A percentile compares a stretch with the other conserved stretches of the same genome.
phyloP scores from a whole-genome alignment of 805 yeast species.

The Pichia occidentalis region DNA sequence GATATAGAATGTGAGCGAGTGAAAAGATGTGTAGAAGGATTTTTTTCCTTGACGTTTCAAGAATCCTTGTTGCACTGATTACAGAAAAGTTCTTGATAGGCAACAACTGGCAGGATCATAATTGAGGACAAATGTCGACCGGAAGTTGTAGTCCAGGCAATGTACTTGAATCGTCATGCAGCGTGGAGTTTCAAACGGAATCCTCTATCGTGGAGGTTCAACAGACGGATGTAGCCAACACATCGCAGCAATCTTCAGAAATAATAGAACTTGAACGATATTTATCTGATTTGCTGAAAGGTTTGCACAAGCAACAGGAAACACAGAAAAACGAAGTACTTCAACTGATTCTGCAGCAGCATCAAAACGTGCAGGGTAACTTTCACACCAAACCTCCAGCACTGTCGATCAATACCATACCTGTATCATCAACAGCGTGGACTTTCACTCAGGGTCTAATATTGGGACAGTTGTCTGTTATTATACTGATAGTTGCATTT shows the following conservation, averaged over 20 bases:
- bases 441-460: constrained; percentile 74
- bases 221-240: not conserved
- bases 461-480: constrained; percentile 67
- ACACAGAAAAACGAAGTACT: constrained; percentile 9
- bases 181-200: not conserved
- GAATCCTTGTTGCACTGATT: too few relatives aligned
- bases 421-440: constrained; percentile 33
- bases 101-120: too few relatives aligned
- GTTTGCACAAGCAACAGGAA: constrained; percentile 19
- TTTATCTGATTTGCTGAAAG: constrained; percentile 7
- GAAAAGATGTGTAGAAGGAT: too few relatives aligned
- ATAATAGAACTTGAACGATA: constrained; percentile 7
- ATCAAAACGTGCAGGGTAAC: constrained; percentile 2
- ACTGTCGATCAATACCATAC: constrained; percentile 4
- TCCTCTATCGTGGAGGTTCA: not conserved
- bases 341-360: constrained; percentile 11
- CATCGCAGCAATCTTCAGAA: not conserved
- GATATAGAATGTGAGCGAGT: too few relatives aligned
- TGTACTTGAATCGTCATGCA: not conserved
- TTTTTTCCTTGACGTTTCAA: too few relatives aligned
- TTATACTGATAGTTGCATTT: constrained; percentile 54
- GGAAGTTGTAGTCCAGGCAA: too few relatives aligned
- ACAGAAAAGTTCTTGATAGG: too few relatives aligned
- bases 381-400: constrained; percentile 4
- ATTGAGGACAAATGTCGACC: too few relatives aligned